These are phyloP conservation scores for Cystobasidiopsis lactophilus DNA, from an alignment of 768 basidiomycete species.

Conservation along the genomic window DNA sequence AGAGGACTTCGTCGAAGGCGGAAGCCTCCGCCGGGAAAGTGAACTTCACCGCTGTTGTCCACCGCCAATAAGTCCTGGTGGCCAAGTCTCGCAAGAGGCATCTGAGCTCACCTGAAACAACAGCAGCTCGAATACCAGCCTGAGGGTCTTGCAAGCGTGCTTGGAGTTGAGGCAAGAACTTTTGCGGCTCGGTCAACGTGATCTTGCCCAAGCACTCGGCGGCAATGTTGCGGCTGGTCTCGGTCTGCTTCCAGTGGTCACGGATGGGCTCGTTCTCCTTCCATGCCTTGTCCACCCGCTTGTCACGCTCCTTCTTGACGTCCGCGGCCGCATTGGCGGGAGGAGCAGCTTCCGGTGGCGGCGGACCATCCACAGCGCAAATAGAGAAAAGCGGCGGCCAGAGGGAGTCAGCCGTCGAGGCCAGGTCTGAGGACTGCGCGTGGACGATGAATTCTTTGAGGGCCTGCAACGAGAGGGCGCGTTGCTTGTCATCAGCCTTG, in stretches of 20 bases:
- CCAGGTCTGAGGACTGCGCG: conserved; percentile 60
- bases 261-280: background rate
- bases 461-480: conserved; percentile 69
- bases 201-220: conserved; percentile 92
- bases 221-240: conserved; percentile 78
- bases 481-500: conserved; percentile 44
- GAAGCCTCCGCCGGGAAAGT: conserved; percentile 68
- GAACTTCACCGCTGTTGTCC: conserved; percentile 67
- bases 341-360: conserved; percentile 2
- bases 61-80: conserved; percentile 41
- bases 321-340: background rate
- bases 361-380: conserved; percentile 41
- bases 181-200: conserved; percentile 69
- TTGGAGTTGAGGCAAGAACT: conserved; percentile 80
- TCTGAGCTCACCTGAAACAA: conserved; percentile 17
- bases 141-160: conserved; percentile 26
- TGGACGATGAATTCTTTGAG: conserved; percentile 93
- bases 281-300: conserved; percentile 4
- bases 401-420: conserved; percentile 62
- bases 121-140: conserved; percentile 18
- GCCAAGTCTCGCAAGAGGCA: conserved; percentile 30
- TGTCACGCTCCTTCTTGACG: conserved; percentile 8
- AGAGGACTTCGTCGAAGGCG: conserved; percentile 73
- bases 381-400: conserved; percentile 86
- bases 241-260: conserved; percentile 32